phyloP scores from a whole-genome alignment of 208 protist genomes.

The Crithidia bombi region DNA sequence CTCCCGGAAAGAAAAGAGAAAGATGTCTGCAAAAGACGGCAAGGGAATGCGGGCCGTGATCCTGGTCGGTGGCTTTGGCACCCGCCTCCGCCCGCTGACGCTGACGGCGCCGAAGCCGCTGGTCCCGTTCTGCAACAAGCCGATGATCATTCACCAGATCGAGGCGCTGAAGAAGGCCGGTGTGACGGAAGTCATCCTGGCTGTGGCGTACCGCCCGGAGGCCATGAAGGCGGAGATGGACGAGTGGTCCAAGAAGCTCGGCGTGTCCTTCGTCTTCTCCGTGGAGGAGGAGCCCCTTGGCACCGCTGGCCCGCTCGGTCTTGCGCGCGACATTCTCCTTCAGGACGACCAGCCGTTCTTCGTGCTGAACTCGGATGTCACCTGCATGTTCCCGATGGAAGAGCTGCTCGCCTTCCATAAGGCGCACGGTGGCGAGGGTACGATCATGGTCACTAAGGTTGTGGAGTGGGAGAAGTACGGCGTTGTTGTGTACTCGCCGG shows the following conservation, averaged over 20 bases:
- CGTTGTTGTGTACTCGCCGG: slow-evolving; percentile 95
- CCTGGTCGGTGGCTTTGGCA: slow-evolving; percentile 96
- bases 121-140: slow-evolving; percentile 98
- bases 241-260: slow-evolving; percentile 85
- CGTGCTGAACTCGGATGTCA: slow-evolving; percentile 98
- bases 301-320: slow-evolving; percentile 96
- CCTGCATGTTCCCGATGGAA: slow-evolving; percentile 94
- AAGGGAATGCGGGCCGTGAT: slow-evolving; percentile 97
- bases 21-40: slow-evolving; percentile 27
- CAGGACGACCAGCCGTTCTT: slow-evolving; percentile 96
- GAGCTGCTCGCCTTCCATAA: slow-evolving; percentile 96
- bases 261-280: slow-evolving; percentile 95
- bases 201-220: slow-evolving; percentile 96
- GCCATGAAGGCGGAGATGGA: slow-evolving; percentile 94
- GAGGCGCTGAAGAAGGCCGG: slow-evolving; percentile 94
- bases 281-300: slow-evolving; percentile 96
- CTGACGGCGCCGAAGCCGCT: slow-evolving; percentile 97
- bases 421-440: slow-evolving; percentile 95
- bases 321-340: slow-evolving; percentile 91
- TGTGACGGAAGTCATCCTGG: slow-evolving; percentile 96
- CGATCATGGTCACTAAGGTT: slow-evolving; percentile 96
- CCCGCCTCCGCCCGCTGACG: slow-evolving; percentile 97
- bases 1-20: not conserved
- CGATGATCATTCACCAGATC: slow-evolving; percentile 98
- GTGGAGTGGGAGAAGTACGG: slow-evolving; percentile 98